These are phyloP conservation scores for Colletotrichum cereale DNA, from an alignment of 2,329 filamentous ascomycete species.

Conservation along the genomic window DNA sequence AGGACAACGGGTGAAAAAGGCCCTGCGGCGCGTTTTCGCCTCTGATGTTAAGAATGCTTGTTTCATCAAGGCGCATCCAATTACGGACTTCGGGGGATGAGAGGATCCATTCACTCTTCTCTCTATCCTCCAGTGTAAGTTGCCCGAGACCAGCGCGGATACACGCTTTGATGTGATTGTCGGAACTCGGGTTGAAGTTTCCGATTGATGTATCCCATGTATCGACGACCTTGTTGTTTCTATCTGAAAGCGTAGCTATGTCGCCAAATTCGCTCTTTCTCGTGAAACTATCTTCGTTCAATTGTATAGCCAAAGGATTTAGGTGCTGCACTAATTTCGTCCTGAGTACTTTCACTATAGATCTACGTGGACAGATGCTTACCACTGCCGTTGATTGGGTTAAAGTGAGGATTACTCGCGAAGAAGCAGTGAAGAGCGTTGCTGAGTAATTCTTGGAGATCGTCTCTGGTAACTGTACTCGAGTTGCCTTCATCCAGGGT, in stretches of 20 bases:
- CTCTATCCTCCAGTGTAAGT: not conserved
- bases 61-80: not conserved
- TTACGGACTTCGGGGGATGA: not conserved
- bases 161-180: not conserved
- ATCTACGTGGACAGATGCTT: not conserved
- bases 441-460: not conserved
- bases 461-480: not conserved
- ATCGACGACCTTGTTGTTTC: not conserved
- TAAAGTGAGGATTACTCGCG: not conserved
- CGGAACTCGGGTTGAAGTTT: not conserved
- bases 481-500: not conserved
- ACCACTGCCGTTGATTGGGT: not conserved
- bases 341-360: not conserved
- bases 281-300: no score
- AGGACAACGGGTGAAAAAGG: not conserved
- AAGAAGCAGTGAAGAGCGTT: not conserved
- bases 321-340: not conserved
- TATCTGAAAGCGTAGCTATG: not conserved
- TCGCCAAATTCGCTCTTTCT: not conserved
- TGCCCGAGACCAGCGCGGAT: not conserved
- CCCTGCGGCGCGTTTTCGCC: not conserved
- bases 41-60: not conserved
- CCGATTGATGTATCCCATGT: not conserved
- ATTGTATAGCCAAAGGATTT: not conserved
- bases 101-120: not conserved